Conservation (phyloP, 306 rosid species). For the Dalbergia oliveri region DNA sequence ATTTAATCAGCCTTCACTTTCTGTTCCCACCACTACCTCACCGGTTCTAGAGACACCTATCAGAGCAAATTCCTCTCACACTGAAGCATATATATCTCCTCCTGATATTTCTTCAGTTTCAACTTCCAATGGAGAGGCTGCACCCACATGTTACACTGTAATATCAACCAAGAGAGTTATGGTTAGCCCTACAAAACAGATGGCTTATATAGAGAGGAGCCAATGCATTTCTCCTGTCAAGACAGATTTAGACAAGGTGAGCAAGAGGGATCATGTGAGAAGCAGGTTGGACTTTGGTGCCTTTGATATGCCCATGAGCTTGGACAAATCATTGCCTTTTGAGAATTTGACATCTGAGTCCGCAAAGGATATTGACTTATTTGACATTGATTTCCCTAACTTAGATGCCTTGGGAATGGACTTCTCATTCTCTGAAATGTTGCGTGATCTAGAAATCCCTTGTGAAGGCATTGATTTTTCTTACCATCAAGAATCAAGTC, state of each 20-base stretch:
- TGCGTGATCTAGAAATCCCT: slow-evolving; percentile 67
- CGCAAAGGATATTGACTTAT: slow-evolving; percentile 60
- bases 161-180: slow-evolving; percentile 84
- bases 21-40: slow-evolving; percentile 55
- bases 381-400: slow-evolving; percentile 64
- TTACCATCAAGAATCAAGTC: slow-evolving; percentile 51
- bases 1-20: slow-evolving; percentile 62
- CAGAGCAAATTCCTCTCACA: slow-evolving; percentile 59
- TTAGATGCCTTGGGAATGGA: slow-evolving; percentile 70
- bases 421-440: slow-evolving; percentile 74
- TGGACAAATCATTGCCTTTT: slow-evolving; percentile 46
- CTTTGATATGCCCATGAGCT: slow-evolving; percentile 51
- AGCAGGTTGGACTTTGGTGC: slow-evolving; percentile 80
- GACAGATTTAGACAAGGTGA: slow-evolving; percentile 50
- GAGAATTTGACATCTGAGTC: slow-evolving; percentile 61
- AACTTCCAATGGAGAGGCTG: slow-evolving; percentile 53
- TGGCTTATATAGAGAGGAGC: slow-evolving; percentile 72
- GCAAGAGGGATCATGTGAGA: slow-evolving; percentile 74
- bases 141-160: slow-evolving; percentile 68
- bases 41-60: slow-evolving; percentile 73
- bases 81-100: slow-evolving; percentile 63
- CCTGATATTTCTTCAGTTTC: slow-evolving; percentile 58
- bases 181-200: slow-evolving; percentile 73
- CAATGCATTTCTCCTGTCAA: slow-evolving; percentile 72
- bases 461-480: slow-evolving; percentile 63